These are phyloP conservation scores for Venturia oleaginea DNA, from an alignment of 2,329 filamentous ascomycete genomes.

Conservation along the genomic window DNA sequence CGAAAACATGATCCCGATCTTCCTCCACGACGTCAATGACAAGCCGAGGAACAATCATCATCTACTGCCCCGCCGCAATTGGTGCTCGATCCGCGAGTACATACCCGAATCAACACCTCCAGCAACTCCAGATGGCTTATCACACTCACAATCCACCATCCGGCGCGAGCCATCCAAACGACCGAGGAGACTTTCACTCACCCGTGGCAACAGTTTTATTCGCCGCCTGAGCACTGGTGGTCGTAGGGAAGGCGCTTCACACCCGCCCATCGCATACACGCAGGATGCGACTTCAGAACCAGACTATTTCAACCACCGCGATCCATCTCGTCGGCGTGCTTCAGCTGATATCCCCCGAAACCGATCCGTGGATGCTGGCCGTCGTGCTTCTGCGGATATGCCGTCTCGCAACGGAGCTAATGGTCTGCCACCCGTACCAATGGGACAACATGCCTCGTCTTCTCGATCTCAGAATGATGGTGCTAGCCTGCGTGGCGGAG, in stretches of 20 bases:
- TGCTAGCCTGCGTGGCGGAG: not conserved
- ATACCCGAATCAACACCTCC: conserved; percentile 67
- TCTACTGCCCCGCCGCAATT: conserved; percentile 82
- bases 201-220: not conserved
- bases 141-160: conserved; percentile 3
- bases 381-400: conserved; percentile 5
- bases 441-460: conserved; percentile 4
- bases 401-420: not conserved
- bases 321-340: not conserved
- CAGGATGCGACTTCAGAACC: not conserved
- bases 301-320: conserved; percentile 12
- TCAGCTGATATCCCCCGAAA: not conserved
- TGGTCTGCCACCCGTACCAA: not conserved
- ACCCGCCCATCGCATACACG: conserved; percentile 18
- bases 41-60: conserved; percentile 86
- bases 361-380: not conserved
- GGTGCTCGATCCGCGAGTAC: conserved; percentile 87
- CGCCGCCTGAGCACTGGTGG: conserved; percentile 19
- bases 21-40: conserved; percentile 79
- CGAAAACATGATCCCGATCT: conserved; percentile 93
- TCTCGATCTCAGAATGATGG: not conserved
- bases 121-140: conserved; percentile 46
- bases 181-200: conserved; percentile 5
- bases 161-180: not conserved
- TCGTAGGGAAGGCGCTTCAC: conserved; percentile 19